Percentiles rank a stretch among this genome's conserved stretches.
These are phyloP conservation scores for Trichothecium roseum DNA, from an alignment of 2,329 filamentous ascomycete species.

Conservation along the genomic window DNA sequence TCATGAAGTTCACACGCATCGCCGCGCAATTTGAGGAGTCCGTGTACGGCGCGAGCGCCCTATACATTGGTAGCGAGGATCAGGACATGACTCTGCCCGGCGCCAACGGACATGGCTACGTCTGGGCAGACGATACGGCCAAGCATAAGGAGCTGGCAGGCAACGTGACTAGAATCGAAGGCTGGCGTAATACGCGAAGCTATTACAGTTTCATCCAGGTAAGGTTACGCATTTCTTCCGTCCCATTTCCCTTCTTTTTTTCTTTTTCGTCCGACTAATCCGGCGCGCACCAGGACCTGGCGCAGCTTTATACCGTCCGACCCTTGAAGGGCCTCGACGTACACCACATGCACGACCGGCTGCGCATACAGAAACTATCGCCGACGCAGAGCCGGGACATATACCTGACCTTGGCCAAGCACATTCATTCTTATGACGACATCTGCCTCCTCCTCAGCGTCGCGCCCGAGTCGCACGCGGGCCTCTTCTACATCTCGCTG, in stretches of 20 bases:
- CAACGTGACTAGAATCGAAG: slow-evolving; percentile 87
- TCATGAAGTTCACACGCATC: slow-evolving; percentile 87
- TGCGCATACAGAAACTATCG: slow-evolving; percentile 71
- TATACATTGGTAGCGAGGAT: slow-evolving; percentile 76
- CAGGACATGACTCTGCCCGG: slow-evolving; percentile 45
- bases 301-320: slow-evolving; percentile 50
- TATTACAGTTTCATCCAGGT: slow-evolving; percentile 94
- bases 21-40: slow-evolving; percentile 90
- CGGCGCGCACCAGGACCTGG: slow-evolving; percentile 42
- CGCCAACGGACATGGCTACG: slow-evolving; percentile 79
- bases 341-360: slow-evolving; percentile 83
- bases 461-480: slow-evolving; percentile 75
- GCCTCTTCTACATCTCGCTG: slow-evolving; percentile 81
- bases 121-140: slow-evolving; percentile 77
- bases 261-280: not conserved
- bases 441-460: slow-evolving; percentile 76
- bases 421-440: slow-evolving; percentile 71
- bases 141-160: slow-evolving; percentile 82
- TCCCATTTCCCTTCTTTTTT: not conserved
- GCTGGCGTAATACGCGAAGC: slow-evolving; percentile 89
- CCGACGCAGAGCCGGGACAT: slow-evolving; percentile 71
- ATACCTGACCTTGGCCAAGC: slow-evolving; percentile 68
- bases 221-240: slow-evolving; percentile 11
- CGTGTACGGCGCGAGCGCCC: slow-evolving; percentile 84
- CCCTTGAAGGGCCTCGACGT: slow-evolving; percentile 77